These are phyloP conservation scores for Vicia villosa DNA, from an alignment of 306 rosid genomes.

Conservation along the genomic window DNA sequence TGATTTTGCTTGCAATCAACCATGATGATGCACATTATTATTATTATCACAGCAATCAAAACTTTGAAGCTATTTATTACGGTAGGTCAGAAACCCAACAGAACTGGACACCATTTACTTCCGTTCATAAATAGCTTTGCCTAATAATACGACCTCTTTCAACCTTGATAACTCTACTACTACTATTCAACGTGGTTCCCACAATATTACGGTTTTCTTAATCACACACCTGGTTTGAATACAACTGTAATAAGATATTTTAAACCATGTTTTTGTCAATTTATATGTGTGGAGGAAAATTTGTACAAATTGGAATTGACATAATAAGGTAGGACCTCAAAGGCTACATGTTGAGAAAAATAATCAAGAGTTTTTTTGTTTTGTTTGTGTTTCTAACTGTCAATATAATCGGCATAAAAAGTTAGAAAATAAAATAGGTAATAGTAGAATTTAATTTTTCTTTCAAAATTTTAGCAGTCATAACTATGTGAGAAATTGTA, in stretches of 20 bases:
- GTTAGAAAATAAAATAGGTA: no score
- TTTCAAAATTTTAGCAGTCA: no score
- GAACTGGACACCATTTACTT: conserved; percentile 74
- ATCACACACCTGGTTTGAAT: no score
- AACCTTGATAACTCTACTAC: conserved; percentile 45
- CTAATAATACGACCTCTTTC: conserved; percentile 56
- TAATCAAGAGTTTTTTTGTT: no score
- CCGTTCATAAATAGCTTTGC: conserved; percentile 69
- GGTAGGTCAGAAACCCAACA: conserved; percentile 83
- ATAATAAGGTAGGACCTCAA: conserved; percentile 65
- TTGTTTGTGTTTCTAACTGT: no score
- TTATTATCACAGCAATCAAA: conserved; percentile 50
- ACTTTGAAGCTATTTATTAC: conserved; percentile 62
- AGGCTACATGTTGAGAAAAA: conserved; percentile 44
- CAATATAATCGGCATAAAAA: no score
- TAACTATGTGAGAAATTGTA: no score
- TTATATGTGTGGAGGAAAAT: conserved; percentile 33
- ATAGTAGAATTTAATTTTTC: no score
- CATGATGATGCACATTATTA: conserved; percentile 24
- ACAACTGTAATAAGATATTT: background rate
- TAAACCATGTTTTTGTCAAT: conserved; percentile 6
- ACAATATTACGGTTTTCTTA: conserved; percentile 23
- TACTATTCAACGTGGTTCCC: conserved; percentile 72
- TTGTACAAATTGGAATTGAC: conserved; percentile 61
- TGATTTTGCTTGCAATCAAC: conserved; percentile 25